Evolutionary conservation across 805 yeast genomes (phyloP), one percentile per base, ranked within the genome.

Genomic region (Komagataella pastoris): DNA sequence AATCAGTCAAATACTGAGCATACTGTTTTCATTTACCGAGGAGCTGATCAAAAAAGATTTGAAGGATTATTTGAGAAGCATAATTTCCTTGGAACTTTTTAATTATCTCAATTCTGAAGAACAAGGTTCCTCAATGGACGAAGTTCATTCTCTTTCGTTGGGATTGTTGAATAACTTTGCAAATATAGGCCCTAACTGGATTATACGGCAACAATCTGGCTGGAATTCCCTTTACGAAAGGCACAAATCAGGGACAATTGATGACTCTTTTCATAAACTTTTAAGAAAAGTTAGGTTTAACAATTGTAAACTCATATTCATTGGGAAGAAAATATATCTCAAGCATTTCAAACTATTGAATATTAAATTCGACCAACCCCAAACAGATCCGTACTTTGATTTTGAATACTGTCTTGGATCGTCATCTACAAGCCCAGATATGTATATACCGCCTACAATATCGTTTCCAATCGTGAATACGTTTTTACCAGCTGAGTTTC

Each of bases 1-100:
- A 12, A 14, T 77, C 0, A 52, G 55, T 0, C 43, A 48, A 0
- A 67, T 83, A 30, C 40, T 30, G 14, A 8, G n/a, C 40, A 30
- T 30, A 4, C 3, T 30, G 8, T 30, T 30, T 30, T 30, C 40
- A 10, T 30, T 30, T 10, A 30, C 40, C 4, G 14, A 5, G 14
- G 40, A 30, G 14, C n/a, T 30, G 14, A 14, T 14, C 14, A 30
- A 30, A 5, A 30, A 8, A 30, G 40, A 30, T 30, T 5, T 30
- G 14, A 72, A 76, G 0, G 61, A 64, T 47, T 67, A 68, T 36
- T 55, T 83, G 23, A 71, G 74, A 3, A 83, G 82, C 48, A 64
- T 69, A 51, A 67, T 73, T 46, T 69, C 74, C 0, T 70, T 76
- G 21, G 77, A 76, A 47, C 58, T 74, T 17, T 58, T 77, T 46